Evolutionary conservation across 371 early-diverging fungal species (phyloP), one percentile per base, ranked within the genome.

Genomic region (Antonospora locustae): DNA sequence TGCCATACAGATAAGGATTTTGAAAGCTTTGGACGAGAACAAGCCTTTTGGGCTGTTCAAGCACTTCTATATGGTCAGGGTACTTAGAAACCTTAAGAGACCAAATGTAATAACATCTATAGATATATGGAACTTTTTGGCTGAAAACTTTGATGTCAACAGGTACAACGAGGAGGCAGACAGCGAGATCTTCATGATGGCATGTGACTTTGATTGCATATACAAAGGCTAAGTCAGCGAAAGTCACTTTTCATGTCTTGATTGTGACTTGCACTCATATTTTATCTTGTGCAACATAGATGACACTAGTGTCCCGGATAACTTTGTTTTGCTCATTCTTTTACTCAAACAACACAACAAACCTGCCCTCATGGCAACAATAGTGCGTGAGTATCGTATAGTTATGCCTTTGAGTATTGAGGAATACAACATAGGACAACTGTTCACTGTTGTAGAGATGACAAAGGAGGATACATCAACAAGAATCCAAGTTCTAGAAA

Each of bases 361-460:
- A n/a, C n/a, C n/a, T n/a, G n/a, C 51, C 46, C 50, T 30, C n/a
- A 65, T 65, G 65, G 43, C 57, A 32, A 59, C 19, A 29, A 19
- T 52, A 20, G 29, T 20, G 17, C 45, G 46, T 32, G 37, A 57
- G 27, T 66, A 50, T 37, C 40, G 24, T 39, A 70, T 70, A 5
- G 46, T 63, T n/a, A 25, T 75, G 27, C 76, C 76, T 17, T 55
- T 71, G 28, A 65, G 61, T 9, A 49, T 66, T 5, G 37, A 63
- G 9, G 68, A 76, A 57, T 76, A 67, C 50, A 65, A 66, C 11
- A 52, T 64, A n/a, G 74, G 69, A 9, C 69, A 71, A 12, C 43
- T 71, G 28, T 66, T 65, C 40, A 58, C 71, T 2, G 56, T 70
- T 1, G 55, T 65, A n/a, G 51, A 63, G 22, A 69, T 59, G 54